Conservation (phyloP, 192 early-diverging fungal genomes). For the Haplosporangium gracile region DNA sequence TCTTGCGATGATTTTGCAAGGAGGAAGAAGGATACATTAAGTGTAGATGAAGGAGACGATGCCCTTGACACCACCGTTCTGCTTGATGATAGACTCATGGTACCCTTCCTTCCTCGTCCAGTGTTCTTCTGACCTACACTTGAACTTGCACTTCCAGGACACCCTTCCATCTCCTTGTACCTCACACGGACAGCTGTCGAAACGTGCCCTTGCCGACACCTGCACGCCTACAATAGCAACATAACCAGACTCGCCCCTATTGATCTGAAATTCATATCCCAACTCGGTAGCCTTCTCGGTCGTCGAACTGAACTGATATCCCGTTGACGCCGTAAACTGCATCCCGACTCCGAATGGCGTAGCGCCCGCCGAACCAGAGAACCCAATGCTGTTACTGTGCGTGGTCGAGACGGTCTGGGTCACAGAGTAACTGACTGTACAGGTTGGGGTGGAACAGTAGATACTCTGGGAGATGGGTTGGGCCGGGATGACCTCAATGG, state of each 20-base stretch:
- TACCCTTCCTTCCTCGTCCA: no score
- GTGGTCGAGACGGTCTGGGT: slow-evolving; percentile 4
- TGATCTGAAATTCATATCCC: slow-evolving; percentile 3
- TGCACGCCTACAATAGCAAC: neutral
- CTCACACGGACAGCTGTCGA: neutral
- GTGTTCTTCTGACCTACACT: no score
- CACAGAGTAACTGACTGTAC: neutral
- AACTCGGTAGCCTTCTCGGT: neutral
- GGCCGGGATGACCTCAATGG: slow-evolving; percentile 1
- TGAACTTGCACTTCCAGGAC: no score
- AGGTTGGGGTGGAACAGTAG: neutral
- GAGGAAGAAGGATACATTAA: no score
- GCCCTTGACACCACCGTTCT: no score
- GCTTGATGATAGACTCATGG: no score
- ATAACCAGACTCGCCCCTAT: neutral
- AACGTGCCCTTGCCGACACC: neutral
- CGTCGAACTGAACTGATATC: slow-evolving; percentile 9
- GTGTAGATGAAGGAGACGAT: no score
- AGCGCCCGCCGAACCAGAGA: neutral
- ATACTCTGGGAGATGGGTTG: neutral
- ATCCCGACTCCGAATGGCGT: slow-evolving; percentile 9
- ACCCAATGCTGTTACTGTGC: neutral
- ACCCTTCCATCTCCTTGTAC: no score
- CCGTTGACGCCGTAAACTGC: neutral
- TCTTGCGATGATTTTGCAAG: no score